These are phyloP conservation scores for Gossypium gossypioides DNA, from an alignment of 441 rosid genomes.

Conservation along the genomic window DNA sequence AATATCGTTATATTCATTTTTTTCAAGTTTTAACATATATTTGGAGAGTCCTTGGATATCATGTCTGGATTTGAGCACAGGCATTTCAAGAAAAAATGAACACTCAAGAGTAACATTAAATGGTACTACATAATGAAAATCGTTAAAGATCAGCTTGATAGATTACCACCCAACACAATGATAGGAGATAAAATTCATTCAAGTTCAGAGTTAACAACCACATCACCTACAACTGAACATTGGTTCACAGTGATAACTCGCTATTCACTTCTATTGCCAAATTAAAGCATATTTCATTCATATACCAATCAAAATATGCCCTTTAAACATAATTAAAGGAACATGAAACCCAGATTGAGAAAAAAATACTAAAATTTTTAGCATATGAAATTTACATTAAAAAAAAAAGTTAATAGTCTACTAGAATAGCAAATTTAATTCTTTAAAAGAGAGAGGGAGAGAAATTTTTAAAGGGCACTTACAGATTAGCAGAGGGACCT, in stretches of 20 bases:
- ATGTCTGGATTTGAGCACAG: background rate
- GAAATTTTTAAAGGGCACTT: conserved; percentile 18
- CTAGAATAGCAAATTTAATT: background rate
- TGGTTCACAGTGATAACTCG: background rate
- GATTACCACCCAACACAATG: background rate
- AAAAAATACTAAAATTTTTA: background rate
- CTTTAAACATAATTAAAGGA: background rate
- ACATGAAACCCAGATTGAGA: background rate
- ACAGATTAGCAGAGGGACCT: conserved; percentile 87
- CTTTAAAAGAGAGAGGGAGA: background rate
- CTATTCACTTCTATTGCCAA: background rate
- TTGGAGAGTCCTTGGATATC: background rate
- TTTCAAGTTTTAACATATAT: background rate
- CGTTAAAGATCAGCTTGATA: background rate
- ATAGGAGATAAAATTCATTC: background rate
- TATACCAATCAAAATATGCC: background rate
- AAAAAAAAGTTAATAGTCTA: too few species aligned
- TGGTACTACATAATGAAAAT: background rate
- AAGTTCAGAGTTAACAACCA: background rate
- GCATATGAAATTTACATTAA: background rate
- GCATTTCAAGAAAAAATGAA: background rate
- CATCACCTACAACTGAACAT: background rate
- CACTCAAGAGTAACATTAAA: background rate
- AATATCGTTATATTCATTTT: background rate
- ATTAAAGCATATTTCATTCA: background rate